These are phyloP conservation scores for Lipomyces anomalus DNA, from an alignment of 805 yeast species.

Conservation along the genomic window DNA sequence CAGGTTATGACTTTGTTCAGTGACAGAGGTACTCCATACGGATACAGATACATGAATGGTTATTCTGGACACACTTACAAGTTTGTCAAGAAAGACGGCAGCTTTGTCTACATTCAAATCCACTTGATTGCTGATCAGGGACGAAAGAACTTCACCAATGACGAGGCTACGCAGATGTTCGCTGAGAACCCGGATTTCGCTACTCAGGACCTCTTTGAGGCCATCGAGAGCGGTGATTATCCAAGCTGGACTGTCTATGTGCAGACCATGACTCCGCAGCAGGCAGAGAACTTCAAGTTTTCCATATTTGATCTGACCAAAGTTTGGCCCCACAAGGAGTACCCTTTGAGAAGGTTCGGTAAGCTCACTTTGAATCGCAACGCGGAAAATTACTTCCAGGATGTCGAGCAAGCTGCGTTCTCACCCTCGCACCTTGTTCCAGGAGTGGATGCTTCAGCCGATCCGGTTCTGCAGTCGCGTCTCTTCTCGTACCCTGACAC, in stretches of 20 bases:
- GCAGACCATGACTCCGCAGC: constrained; percentile 55
- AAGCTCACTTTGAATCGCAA: constrained; percentile 49
- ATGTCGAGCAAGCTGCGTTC: constrained; percentile 57
- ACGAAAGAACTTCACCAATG: constrained; percentile 40
- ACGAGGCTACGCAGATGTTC: constrained; percentile 43
- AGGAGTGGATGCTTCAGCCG: constrained; percentile 69
- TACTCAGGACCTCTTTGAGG: constrained; percentile 40
- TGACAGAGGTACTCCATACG: constrained; percentile 54
- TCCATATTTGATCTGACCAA: constrained; percentile 51
- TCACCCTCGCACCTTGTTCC: constrained; percentile 70
- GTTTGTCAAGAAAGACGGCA: constrained; percentile 47
- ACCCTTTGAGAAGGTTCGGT: constrained; percentile 53
- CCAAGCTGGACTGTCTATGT: constrained; percentile 51
- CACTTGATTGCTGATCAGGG: constrained; percentile 52
- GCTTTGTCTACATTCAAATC: constrained; percentile 50
- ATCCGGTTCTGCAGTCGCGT: constrained; percentile 72
- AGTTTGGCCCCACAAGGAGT: constrained; percentile 53
- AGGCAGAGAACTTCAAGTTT: constrained; percentile 47
- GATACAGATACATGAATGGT: constrained; percentile 53
- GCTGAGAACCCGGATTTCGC: constrained; percentile 51
- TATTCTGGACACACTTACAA: constrained; percentile 63
- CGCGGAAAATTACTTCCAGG: constrained; percentile 50
- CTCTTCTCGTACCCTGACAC: constrained; percentile 72
- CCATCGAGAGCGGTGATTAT: constrained; percentile 44
- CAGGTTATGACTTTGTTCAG: constrained; percentile 54